Base-by-base conservation (phyloP, 2,329 filamentous ascomycete genomes). In the Pseudocercospora musae region DNA sequence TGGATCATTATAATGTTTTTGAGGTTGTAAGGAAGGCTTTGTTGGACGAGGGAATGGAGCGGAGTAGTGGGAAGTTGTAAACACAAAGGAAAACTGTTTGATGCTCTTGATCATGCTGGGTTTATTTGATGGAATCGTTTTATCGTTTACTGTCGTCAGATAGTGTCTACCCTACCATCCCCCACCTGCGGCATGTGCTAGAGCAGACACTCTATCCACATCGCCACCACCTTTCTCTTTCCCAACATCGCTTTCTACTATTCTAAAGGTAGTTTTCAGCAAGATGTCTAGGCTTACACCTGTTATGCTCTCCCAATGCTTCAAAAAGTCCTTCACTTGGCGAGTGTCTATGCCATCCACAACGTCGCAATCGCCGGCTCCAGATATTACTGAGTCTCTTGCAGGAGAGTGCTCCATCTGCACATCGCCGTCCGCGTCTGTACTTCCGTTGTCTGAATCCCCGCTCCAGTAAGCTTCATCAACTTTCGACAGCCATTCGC, bases 191-290 rank as follows among this genome's bases (percentile, higher is more conserved):
- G 92, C 95, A 60, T 92, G 89, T 52, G 94, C 94, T 72, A 99
- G 82, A 73, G 95, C 92, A 62, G 92, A 89, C 44, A 96, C 93
- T 63, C 88, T 86, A 73, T 96, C 90, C 48, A 90, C 89, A 73
- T 92, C 89, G 63, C 82, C 82, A 23, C 52, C 52, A 72, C 75
- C 84, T 67, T 82, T 81, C 66, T 85, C 82, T 79, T 95, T 96
- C 56, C 95, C 95, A 48, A 99, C 92, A 75, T 98, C 92, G 78
- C 94, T 97, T 71, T 97, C 88, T 21, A 99, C 94, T 77, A 93
- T 89, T 66, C 95, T 87, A 79, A 91, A 99, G 57, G 87, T 96
- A 61, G 95, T 99, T 76, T 89, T 91, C 61, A 87, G 86, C 72
- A 99, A 80, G 74, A 84, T 91, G 64, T 88, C 85, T 72, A 90